phyloP scores from a whole-genome alignment of 352 stramenopile species.

The Phytophthora litchii region DNA sequence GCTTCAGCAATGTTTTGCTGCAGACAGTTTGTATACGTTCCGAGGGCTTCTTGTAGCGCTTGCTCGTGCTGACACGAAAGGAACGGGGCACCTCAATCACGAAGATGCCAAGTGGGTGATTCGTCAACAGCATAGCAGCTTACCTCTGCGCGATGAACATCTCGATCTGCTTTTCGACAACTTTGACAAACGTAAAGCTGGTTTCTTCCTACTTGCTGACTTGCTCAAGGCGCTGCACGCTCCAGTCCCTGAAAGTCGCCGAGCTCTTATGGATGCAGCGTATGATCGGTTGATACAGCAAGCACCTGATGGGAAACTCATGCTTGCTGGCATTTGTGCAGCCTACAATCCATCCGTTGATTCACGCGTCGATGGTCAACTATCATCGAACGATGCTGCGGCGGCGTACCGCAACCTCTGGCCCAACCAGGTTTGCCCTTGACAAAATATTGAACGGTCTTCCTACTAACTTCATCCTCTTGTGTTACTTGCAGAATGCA shows the following conservation, averaged over 20 bases:
- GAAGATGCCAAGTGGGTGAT: constrained; percentile 74
- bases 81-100: constrained; percentile 62
- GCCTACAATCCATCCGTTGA: constrained; percentile 71
- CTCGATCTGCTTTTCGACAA: constrained; percentile 72
- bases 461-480: not conserved
- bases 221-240: constrained; percentile 54
- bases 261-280: constrained; percentile 41
- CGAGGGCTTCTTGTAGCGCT: constrained; percentile 54
- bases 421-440: constrained; percentile 28
- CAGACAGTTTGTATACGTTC: constrained; percentile 70
- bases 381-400: constrained; percentile 40
- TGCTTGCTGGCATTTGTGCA: constrained; percentile 42
- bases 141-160: constrained; percentile 78
- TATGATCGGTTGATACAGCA: constrained; percentile 51
- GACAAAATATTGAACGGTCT: not conserved
- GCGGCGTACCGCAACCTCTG: constrained; percentile 60
- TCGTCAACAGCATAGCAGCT: constrained; percentile 43
- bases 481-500: constrained; percentile 14
- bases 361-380: constrained; percentile 49
- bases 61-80: constrained; percentile 42
- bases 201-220: constrained; percentile 55
- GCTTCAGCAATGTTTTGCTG: constrained; percentile 56
- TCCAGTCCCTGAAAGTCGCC: constrained; percentile 40
- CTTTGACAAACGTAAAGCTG: constrained; percentile 72
- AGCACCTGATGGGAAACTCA: constrained; percentile 45